These are phyloP conservation scores for Penicillium sp. DNA, from an alignment of 2,329 filamentous ascomycete species.

Conservation along the genomic window DNA sequence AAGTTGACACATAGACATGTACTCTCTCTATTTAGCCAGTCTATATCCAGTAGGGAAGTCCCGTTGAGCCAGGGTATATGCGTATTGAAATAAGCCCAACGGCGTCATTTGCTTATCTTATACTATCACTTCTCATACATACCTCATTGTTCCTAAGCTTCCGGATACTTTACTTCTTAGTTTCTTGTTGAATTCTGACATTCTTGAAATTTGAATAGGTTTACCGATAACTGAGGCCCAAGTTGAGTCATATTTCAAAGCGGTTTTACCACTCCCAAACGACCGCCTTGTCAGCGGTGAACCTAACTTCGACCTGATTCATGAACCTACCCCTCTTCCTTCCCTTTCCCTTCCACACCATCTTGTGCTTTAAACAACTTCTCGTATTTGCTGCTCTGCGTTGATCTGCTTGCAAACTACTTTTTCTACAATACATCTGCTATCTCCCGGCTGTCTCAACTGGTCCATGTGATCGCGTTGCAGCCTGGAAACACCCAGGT, in stretches of 20 bases:
- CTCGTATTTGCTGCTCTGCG: neutral
- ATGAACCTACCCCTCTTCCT: constrained; percentile 30
- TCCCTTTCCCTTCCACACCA: constrained; percentile 10
- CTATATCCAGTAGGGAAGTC: neutral
- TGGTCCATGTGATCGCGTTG: constrained; percentile 6
- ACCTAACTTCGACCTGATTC: constrained; percentile 24
- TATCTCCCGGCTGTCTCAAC: constrained; percentile 1
- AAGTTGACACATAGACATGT: neutral
- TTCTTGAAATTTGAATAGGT: neutral
- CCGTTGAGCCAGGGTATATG: neutral
- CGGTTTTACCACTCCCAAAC: neutral
- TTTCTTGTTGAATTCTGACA: neutral
- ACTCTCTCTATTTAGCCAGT: neutral
- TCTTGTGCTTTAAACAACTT: neutral
- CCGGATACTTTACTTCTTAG: neutral
- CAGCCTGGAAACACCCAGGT: constrained; percentile 13
- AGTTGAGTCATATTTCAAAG: neutral
- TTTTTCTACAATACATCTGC: neutral
- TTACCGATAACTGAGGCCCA: neutral
- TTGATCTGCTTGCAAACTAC: neutral
- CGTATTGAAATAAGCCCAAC: neutral
- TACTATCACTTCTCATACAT: constrained; percentile 12
- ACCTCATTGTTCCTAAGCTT: constrained; percentile 10
- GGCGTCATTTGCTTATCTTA: constrained; percentile 7
- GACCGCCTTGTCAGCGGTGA: constrained; percentile 8